Evolutionary conservation across 1,139 yeast species (phyloP).

Genomic region (Wickerhamiella pararugosa): DNA sequence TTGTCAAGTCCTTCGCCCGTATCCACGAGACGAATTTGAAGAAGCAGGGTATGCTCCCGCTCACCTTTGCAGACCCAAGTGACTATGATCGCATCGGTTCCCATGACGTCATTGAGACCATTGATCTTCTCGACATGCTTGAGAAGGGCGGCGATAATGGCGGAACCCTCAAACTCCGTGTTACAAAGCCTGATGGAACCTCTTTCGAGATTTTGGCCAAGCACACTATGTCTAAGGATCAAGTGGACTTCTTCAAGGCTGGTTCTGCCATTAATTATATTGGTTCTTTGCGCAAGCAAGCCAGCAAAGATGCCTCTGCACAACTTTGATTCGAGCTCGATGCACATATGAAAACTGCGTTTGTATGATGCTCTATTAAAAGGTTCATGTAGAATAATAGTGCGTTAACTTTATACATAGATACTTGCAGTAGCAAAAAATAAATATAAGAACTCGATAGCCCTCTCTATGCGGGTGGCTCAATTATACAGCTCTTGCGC

Average conservation of each 20-base stretch:
- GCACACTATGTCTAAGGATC: constrained; percentile 96
- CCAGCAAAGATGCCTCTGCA: neutral
- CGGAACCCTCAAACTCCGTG: constrained; percentile 53
- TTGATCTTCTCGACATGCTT: constrained; percentile 64
- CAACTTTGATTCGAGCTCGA: neutral
- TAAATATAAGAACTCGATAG: neutral
- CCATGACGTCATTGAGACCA: constrained; percentile 67
- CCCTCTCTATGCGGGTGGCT: constrained; percentile 17
- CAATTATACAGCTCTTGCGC: constrained; percentile 26
- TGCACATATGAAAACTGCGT: neutral
- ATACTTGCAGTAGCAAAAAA: constrained; percentile 1
- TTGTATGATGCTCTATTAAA: neutral
- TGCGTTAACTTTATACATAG: constrained; percentile 2
- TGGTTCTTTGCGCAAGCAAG: constrained; percentile 30
- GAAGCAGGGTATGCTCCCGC: constrained; percentile 93
- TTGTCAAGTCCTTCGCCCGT: constrained; percentile 94
- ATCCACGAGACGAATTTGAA: constrained; percentile 83
- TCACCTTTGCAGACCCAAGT: constrained; percentile 74
- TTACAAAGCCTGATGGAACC: constrained; percentile 64
- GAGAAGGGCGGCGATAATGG: constrained; percentile 77
- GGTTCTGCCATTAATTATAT: constrained; percentile 93
- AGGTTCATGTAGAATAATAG: neutral
- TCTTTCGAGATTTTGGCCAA: constrained; percentile 56
- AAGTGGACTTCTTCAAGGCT: constrained; percentile 87
- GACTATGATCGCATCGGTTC: constrained; percentile 72